These are phyloP conservation scores for Thelonectria discophora DNA, from an alignment of 2,329 filamentous ascomycete species.

Conservation along the genomic window DNA sequence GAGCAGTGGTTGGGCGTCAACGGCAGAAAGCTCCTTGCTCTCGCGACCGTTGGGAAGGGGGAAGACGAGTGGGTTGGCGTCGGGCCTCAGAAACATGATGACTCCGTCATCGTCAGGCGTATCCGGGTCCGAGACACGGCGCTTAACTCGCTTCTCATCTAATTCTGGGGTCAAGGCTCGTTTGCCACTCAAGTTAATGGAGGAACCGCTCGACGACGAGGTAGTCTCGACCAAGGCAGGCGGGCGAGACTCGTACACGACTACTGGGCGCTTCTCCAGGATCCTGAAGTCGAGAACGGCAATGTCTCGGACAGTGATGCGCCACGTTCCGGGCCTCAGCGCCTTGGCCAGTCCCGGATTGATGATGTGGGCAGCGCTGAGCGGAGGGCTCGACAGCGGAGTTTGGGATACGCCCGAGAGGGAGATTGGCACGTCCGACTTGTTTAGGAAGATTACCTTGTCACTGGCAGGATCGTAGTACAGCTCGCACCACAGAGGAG, in stretches of 20 bases:
- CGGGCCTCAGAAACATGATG: slow-evolving; percentile 63
- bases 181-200: slow-evolving; percentile 60
- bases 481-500: slow-evolving; percentile 66
- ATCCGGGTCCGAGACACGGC: slow-evolving; percentile 48
- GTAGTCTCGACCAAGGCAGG: slow-evolving; percentile 42
- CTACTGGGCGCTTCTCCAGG: slow-evolving; percentile 62
- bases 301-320: slow-evolving; percentile 59
- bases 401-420: slow-evolving; percentile 57
- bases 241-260: slow-evolving; percentile 47
- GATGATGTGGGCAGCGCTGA: slow-evolving; percentile 55
- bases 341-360: slow-evolving; percentile 56
- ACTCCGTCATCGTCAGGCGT: slow-evolving; percentile 55
- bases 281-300: slow-evolving; percentile 67
- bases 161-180: slow-evolving; percentile 58
- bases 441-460: slow-evolving; percentile 65
- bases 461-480: slow-evolving; percentile 69
- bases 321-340: slow-evolving; percentile 65
- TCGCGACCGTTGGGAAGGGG: slow-evolving; percentile 58
- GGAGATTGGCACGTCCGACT: slow-evolving; percentile 62
- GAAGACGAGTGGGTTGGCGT: slow-evolving; percentile 61
- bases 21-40: slow-evolving; percentile 56
- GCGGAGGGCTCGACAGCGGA: slow-evolving; percentile 49
- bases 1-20: slow-evolving; percentile 60
- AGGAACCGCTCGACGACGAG: slow-evolving; percentile 43
- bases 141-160: slow-evolving; percentile 56